Evolutionary conservation across 257 asterid species (phyloP).

Genomic region (Fraxinus anomala): DNA sequence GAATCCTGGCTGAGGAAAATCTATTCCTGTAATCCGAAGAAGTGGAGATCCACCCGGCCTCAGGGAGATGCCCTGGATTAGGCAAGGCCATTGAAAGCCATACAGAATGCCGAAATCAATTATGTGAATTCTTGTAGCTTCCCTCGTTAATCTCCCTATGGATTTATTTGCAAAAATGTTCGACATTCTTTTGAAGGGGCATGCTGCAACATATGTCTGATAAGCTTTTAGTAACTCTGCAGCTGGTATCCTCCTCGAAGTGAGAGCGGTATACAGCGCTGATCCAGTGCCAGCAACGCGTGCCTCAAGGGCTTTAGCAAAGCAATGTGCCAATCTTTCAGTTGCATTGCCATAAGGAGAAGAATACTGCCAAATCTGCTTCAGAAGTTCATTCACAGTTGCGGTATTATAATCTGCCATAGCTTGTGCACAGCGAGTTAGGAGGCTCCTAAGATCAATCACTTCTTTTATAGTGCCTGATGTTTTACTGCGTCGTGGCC

Average conservation of each 20-base stretch:
- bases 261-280: conserved; percentile 34
- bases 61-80: conserved; percentile 56
- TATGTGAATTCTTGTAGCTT: conserved; percentile 47
- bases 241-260: conserved; percentile 33
- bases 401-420: conserved; percentile 37
- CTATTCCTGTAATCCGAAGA: conserved; percentile 64
- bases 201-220: conserved; percentile 42
- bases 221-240: conserved; percentile 47
- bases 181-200: conserved; percentile 67
- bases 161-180: conserved; percentile 59
- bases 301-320: conserved; percentile 64
- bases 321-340: conserved; percentile 59
- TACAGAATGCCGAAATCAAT: conserved; percentile 66
- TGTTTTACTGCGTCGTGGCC: conserved; percentile 52
- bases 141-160: conserved; percentile 31
- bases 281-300: conserved; percentile 59
- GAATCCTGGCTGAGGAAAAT: conserved; percentile 66
- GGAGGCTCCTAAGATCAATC: conserved; percentile 43
- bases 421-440: conserved; percentile 57
- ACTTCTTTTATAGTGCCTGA: conserved; percentile 29
- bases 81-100: conserved; percentile 85
- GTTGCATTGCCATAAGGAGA: conserved; percentile 55
- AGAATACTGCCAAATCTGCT: conserved; percentile 41
- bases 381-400: conserved; percentile 32
- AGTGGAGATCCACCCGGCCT: conserved; percentile 66